phyloP scores from a whole-genome alignment of 352 stramenopile species.

The Globisporangium alternatum region DNA sequence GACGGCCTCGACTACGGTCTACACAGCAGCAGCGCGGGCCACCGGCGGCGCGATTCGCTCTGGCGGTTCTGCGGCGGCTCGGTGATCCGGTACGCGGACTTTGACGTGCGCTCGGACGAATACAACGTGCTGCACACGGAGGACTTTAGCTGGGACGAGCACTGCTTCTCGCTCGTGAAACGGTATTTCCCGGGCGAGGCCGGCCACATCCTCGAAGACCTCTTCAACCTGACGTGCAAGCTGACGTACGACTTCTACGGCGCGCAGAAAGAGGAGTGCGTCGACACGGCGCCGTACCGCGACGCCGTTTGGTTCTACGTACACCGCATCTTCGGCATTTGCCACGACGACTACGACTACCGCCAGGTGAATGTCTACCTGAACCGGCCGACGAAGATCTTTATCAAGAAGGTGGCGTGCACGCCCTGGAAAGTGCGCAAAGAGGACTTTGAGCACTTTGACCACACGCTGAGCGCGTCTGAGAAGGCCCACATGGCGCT shows the following conservation, averaged over 20 bases:
- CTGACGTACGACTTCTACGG: slow-evolving; percentile 83
- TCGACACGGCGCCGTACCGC: slow-evolving; percentile 82
- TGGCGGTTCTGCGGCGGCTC: slow-evolving; percentile 82
- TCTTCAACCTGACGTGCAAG: slow-evolving; percentile 86
- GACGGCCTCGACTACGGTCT: slow-evolving; percentile 48
- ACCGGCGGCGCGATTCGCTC: slow-evolving; percentile 58
- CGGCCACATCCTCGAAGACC: slow-evolving; percentile 80
- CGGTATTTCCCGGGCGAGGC: slow-evolving; percentile 81
- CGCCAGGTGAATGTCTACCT: slow-evolving; percentile 78
- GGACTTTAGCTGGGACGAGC: slow-evolving; percentile 88
- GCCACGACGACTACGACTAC: slow-evolving; percentile 88
- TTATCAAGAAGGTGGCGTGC: slow-evolving; percentile 85
- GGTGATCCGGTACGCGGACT: slow-evolving; percentile 79
- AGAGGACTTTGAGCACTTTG: slow-evolving; percentile 85
- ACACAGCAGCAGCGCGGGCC: slow-evolving; percentile 22
- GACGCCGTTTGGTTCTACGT: slow-evolving; percentile 88
- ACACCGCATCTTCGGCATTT: slow-evolving; percentile 87
- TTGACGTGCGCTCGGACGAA: slow-evolving; percentile 77
- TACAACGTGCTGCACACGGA: slow-evolving; percentile 86
- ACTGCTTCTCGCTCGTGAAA: slow-evolving; percentile 84
- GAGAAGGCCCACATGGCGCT: slow-evolving; percentile 87
- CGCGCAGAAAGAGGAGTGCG: slow-evolving; percentile 42
- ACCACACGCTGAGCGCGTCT: slow-evolving; percentile 66
- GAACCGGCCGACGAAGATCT: slow-evolving; percentile 84
- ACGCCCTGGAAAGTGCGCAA: slow-evolving; percentile 80